Evolutionary conservation across 345 rosid species (phyloP), one percentile per base, ranked within the genome.

Genomic region (Lumnitzera racemosa): DNA sequence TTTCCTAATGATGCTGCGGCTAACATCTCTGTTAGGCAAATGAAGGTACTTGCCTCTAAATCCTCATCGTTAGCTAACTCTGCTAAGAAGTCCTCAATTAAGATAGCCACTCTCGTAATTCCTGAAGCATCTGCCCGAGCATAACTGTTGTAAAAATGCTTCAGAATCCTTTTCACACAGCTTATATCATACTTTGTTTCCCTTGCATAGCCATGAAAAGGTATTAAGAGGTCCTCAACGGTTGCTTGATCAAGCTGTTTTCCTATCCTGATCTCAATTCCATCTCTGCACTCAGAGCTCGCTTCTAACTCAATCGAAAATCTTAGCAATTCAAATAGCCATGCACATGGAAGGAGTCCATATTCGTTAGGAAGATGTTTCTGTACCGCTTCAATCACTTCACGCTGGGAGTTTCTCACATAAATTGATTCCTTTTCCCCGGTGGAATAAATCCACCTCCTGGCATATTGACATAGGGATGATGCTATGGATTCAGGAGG

Each of bases 201-300:
- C 49, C 72, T 75, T 46, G 88, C 70, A 59, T 79, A 76, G 23
- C 86, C 82, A 63, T 62, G 71, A 43, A 73, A 74, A 15, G 76
- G 86, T 59, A 83, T 78, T 54, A 81, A 10, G 25, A 89, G 83
- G 61, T 85, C 96, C 61, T 72, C 74, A 2, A 67, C 78, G 14
- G 75, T 78, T 27, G 89, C 95, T 66, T 72, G 74, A 24, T 89
- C 84, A 0, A 91, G 82, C 59, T 89, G 96, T 49, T 72, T 85
- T 49, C 96, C 88, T 9, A 91, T 82, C 81, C 91, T 78, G 41
- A 24, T 67, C 81, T 87, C 96, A 5, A 83, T 72, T 52, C 95
- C 92, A 62, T 74, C 76, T 69, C 76, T 74, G 60, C 96, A 89
- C 49, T 67, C 76, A 14, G 53, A 20, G 66, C 83, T 78, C 12